Conservation (phyloP, 1,139 yeast species). For the Wickerhamomyces sp. region DNA sequence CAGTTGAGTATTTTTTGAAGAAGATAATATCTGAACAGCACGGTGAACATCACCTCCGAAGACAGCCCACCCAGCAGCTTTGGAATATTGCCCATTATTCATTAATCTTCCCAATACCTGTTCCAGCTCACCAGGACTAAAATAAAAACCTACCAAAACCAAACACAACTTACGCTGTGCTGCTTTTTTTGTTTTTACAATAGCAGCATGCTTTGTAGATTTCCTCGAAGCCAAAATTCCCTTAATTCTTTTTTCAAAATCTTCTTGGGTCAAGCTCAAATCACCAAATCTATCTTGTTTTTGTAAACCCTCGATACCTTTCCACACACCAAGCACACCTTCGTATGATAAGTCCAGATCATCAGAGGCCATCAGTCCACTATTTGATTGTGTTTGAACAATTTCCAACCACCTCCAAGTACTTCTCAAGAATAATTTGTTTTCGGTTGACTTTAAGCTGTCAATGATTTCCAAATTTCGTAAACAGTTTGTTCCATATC, state of each 20-base stretch:
- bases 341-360: slow-evolving; percentile 76
- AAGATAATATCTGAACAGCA: slow-evolving; percentile 69
- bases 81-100: slow-evolving; percentile 59
- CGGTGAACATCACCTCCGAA: slow-evolving; percentile 84
- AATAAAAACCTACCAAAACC: slow-evolving; percentile 89
- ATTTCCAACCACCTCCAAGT: slow-evolving; percentile 90
- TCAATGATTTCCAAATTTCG: slow-evolving; percentile 61
- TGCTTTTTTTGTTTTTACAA: slow-evolving; percentile 45
- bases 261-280: slow-evolving; percentile 36
- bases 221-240: slow-evolving; percentile 18
- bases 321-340: slow-evolving; percentile 91
- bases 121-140: slow-evolving; percentile 72
- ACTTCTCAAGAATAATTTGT: slow-evolving; percentile 57
- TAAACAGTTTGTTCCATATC: slow-evolving; percentile 71
- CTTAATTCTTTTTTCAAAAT: slow-evolving; percentile 17
- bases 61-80: slow-evolving; percentile 98
- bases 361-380: slow-evolving; percentile 65
- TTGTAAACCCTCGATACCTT: slow-evolving; percentile 61
- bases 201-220: slow-evolving; percentile 17
- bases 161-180: slow-evolving; percentile 73
- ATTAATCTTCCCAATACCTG: slow-evolving; percentile 58
- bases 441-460: slow-evolving; percentile 45
- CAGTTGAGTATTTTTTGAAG: slow-evolving; percentile 41
- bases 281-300: slow-evolving; percentile 51
- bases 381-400: slow-evolving; percentile 62